Conservation (phyloP, 2,329 filamentous ascomycete genomes). For the Ascochyta viciae-villosae region DNA sequence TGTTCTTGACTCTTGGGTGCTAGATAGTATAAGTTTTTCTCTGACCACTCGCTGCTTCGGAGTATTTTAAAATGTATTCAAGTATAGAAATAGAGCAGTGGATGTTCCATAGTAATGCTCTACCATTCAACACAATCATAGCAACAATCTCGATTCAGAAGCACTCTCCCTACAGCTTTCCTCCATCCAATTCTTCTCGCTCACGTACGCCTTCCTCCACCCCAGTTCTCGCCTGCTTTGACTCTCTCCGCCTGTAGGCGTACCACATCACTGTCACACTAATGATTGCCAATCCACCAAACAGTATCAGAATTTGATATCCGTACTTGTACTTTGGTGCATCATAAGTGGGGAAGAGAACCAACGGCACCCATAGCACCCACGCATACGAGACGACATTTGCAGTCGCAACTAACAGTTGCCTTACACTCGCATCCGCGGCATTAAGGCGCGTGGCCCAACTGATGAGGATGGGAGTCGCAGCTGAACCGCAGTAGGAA, state of each 20-base stretch:
- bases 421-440: not conserved
- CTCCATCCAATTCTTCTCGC: not conserved
- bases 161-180: no score
- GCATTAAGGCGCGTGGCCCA: conserved; percentile 24
- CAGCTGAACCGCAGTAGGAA: not conserved
- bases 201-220: not conserved
- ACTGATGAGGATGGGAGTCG: not conserved
- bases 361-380: conserved; percentile 7
- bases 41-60: no score
- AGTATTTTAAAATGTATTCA: no score
- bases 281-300: conserved; percentile 2
- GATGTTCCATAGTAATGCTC: no score
- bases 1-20: no score
- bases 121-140: no score
- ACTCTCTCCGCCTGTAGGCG: not conserved
- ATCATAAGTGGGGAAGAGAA: conserved; percentile 9
- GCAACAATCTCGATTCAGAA: no score
- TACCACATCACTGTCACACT: conserved; percentile 8
- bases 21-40: no score
- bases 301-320: conserved; percentile 11
- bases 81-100: no score
- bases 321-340: conserved; percentile 10
- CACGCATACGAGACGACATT: conserved; percentile 8
- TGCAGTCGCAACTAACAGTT: conserved; percentile 8
- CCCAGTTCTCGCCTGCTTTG: not conserved